Evolutionary conservation across 129 eudicot genomes (phyloP).

Genomic region (Chrysanthemum seticuspe): DNA sequence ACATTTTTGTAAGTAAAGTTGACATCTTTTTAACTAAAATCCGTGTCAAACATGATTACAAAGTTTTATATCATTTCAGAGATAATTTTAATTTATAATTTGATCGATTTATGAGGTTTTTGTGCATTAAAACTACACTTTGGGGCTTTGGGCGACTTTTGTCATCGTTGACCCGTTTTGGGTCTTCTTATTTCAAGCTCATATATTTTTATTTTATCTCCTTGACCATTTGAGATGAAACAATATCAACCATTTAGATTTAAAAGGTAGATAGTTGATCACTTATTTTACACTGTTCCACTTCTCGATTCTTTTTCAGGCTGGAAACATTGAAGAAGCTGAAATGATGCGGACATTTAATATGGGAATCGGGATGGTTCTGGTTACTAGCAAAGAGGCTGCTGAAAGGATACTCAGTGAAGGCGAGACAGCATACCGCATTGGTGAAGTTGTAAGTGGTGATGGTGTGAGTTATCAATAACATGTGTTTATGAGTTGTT

Average conservation of each 20-base stretch:
- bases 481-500: constrained; percentile 11
- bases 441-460: constrained; percentile 77
- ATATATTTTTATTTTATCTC: too few species aligned
- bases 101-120: not conserved
- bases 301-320: constrained; percentile 29
- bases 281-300: not conserved
- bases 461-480: constrained; percentile 73
- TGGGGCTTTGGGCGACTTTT: not conserved
- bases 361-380: constrained; percentile 96
- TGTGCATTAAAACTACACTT: not conserved
- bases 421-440: constrained; percentile 49
- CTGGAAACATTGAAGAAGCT: constrained; percentile 68
- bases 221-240: too few species aligned
- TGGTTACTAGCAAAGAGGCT: constrained; percentile 69
- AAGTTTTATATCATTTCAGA: not conserved
- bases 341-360: constrained; percentile 93
- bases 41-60: not conserved
- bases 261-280: too few species aligned
- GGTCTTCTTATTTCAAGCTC: not conserved
- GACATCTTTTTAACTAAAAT: not conserved
- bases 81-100: not conserved
- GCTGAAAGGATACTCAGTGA: constrained; percentile 61
- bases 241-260: too few species aligned
- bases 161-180: not conserved
- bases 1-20: not conserved